A percentile compares a stretch with the other conserved stretches of the same genome.
Conservation (phyloP, 1,139 yeast species). For the Protomyces inundatus region DNA sequence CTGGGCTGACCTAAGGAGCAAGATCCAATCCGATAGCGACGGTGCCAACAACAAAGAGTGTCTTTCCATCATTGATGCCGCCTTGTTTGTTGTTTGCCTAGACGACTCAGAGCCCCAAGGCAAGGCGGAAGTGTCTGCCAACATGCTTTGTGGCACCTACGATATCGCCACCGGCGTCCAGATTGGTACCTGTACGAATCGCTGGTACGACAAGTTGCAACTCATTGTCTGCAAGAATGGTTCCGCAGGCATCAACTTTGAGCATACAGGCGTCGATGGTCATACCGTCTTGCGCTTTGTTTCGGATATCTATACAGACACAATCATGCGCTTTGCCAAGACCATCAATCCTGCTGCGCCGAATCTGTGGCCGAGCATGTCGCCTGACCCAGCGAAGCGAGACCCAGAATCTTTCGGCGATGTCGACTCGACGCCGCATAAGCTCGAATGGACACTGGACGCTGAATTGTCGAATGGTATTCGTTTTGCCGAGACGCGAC, state of each 20-base stretch:
- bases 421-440: constrained; percentile 59
- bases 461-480: constrained; percentile 70
- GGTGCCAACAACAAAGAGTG: constrained; percentile 48
- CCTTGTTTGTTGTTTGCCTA: constrained; percentile 72
- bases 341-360: constrained; percentile 79
- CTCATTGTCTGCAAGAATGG: constrained; percentile 86
- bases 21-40: constrained; percentile 27
- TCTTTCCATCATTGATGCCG: constrained; percentile 67
- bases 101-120: constrained; percentile 70
- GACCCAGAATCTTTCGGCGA: constrained; percentile 45
- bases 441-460: constrained; percentile 82
- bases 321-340: constrained; percentile 78
- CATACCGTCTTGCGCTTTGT: constrained; percentile 87
- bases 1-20: constrained; percentile 71
- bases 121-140: constrained; percentile 64
- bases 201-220: constrained; percentile 93
- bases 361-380: constrained; percentile 57
- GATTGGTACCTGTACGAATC: constrained; percentile 86
- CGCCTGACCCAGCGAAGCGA: constrained; percentile 47
- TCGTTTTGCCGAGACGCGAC: constrained; percentile 84
- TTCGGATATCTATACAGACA: constrained; percentile 84
- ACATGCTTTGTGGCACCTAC: constrained; percentile 84
- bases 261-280: constrained; percentile 94
- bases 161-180: constrained; percentile 76
- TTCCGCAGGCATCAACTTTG: constrained; percentile 88